Base-by-base conservation (phyloP, 1,139 yeast genomes). In the Protomyces pachydermus region DNA sequence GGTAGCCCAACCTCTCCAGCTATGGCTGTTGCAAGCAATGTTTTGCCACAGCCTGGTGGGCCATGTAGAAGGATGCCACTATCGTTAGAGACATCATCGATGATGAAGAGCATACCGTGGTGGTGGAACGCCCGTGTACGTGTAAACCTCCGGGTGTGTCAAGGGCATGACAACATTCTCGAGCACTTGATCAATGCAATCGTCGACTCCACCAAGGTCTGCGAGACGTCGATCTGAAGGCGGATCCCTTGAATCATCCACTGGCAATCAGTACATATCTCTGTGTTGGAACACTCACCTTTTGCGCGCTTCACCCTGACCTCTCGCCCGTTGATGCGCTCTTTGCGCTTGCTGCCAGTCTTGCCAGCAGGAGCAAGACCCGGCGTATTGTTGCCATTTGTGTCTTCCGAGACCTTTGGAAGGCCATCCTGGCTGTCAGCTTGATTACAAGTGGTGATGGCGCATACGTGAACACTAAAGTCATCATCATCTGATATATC, bases 41-140 rank as follows among this genome's bases (percentile, higher is more conserved):
- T 93, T 72, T 93, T 93, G 73, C 99, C 99, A 78, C 98, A 93
- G 14, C 99, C 99, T 0, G 98, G 98, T 0, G 99, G 98, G 0
- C 99, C 99, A 74, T 91, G 97, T 37, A 93, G 77, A 35, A 93
- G 75, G 1, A 93, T 96, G 67, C 98, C 98, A 56, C 98, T 68
- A 23, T 42, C 42, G 53, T 46, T n/a, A 2, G 23, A n/a, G n/a
- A 9, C 32, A 5, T 12, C 25, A 51, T 37, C 55, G 18, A 10
- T 34, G 8, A 3, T 16, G 38, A 3, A 3, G 14, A 9, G 35
- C 60, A 34, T 25, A 66, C 69, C 71, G 80, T n/a, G 98, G 96
- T 14, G 97, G 97, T 70, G 91, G 96, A 3, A 93, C 91, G 28
- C 98, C 98, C 0, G 96, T 88, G 9, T 91, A 82, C 18, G 79